Percentiles rank a stretch among this genome's conserved stretches.
phyloP scores from a whole-genome alignment of 2,329 filamentous ascomycete genomes.

The Ceratocystis alfenasii region DNA sequence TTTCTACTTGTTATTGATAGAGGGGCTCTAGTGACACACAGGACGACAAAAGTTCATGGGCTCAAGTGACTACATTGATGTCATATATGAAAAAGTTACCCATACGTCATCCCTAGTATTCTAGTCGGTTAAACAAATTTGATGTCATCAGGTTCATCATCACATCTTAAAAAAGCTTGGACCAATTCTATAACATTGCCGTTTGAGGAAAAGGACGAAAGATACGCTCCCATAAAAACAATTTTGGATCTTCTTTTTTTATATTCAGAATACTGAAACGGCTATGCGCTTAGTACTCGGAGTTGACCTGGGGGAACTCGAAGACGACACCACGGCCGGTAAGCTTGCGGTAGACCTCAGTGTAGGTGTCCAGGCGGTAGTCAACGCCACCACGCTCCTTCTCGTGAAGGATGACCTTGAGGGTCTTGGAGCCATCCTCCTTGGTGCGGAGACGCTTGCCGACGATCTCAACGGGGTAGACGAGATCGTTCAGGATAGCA shows the following conservation, averaged over 20 bases:
- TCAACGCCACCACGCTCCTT: constrained; percentile 99
- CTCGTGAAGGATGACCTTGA: constrained; percentile 99
- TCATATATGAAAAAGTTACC: constrained; percentile 21
- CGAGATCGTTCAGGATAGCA: constrained; percentile 91
- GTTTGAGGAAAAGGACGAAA: constrained; percentile 12
- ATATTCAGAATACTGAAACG: constrained; percentile 19
- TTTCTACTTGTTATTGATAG: too few species aligned
- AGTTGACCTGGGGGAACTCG: constrained; percentile 83
- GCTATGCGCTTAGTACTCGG: constrained; percentile 59
- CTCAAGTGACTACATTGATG: constrained; percentile 22
- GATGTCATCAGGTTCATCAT: constrained; percentile 13
- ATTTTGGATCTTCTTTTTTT: constrained; percentile 17
- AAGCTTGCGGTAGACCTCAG: constrained; percentile 96
- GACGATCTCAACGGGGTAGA: constrained; percentile 99
- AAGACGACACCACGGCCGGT: constrained; percentile 95
- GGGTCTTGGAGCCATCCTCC: constrained; percentile 95
- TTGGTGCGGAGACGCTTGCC: constrained; percentile 98
- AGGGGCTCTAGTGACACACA: too few species aligned
- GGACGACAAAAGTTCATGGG: background rate
- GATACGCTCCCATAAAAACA: constrained; percentile 15
- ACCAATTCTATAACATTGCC: constrained; percentile 15
- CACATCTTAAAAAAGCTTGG: constrained; percentile 9
- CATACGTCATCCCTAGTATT: constrained; percentile 19
- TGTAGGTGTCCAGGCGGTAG: constrained; percentile 99
- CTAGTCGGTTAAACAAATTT: constrained; percentile 11